Evolutionary conservation across 352 stramenopile genomes (phyloP), one percentile per base, ranked within the genome.

Genomic region (Phytophthora agathidicida): DNA sequence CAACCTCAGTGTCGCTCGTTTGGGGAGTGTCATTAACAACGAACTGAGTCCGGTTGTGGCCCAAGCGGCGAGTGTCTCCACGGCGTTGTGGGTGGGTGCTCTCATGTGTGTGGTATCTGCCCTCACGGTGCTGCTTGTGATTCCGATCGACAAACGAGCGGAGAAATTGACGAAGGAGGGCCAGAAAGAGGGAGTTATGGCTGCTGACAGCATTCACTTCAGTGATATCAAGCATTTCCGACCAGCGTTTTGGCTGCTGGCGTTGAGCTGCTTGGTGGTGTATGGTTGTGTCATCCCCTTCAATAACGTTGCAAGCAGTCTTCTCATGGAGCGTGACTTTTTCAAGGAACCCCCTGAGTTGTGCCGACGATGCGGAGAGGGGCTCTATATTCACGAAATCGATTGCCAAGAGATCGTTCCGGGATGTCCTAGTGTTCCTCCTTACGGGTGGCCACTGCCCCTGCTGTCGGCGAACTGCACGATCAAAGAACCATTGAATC

Each of bases 201-300:
- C 57, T 33, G 67, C 65, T 10, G 73, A 89, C 46, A 77, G 59
- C 32, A 87, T 92, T 58, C 81, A 75, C 47, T 79, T 93, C 24
- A 79, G 77, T 52, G 81, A 94, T 50, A 64, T 94, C 17, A 84
- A 86, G 37, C 73, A 93, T 37, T 94, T 94, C 49, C 80, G 80
- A 1, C 83, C 81, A 23, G 75, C 89, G 0, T 98, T 97, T 58
- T 98, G 89, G 90, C 62, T 98, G 4, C 58, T 98, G 13, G 83
- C 79, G 6, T 52, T 98, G n/a, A 93, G 79, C 44, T 98, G 91
- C 55, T 68, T 98, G 38, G 84, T 98, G 2, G 82, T 98, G 10
- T 98, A 98, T 47, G 93, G 90, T 27, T 96, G 88, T 50, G 89
- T 98, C 8, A 87, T 98, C 16, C 93, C 94, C 20, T 98, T 98